Evolutionary conservation across 2,329 filamentous ascomycete species (phyloP), one percentile per base, ranked within the genome.

Genomic region (Diaporthe capsici): DNA sequence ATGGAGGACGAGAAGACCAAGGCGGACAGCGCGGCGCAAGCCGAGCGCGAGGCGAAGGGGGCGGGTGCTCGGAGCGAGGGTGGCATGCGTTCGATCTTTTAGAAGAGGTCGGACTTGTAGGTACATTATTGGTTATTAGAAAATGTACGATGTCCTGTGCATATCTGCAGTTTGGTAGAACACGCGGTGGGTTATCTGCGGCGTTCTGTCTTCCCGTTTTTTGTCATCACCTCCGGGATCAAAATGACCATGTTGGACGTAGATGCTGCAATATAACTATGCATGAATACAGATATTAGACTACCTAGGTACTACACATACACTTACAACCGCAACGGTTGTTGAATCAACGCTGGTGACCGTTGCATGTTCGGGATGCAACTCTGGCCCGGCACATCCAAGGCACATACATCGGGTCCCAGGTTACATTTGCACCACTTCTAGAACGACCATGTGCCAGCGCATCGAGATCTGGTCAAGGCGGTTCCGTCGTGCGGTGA

Each of bases 1-100:
- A 74, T 87, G 75, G 77, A 84, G 75, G 53, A 25, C 75, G 80
- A 10, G 22, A 78, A 76, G 37, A 49, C 4, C 20, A 65, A 37
- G 37, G 39, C n/a, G 28, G 20, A 1, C 4, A 22, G 22, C 7
- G 61, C 22, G 28, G n/a, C 2, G 55, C 20, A 22, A 51, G 42
- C 71, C 5, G 58, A 58, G 63, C 63, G 25, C 4, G 60, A 68
- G 9, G 68, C 53, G 6, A 47, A 42, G 61, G 31, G n/a, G 47
- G 37, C 20, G 22, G 37, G 44, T 8, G 61, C 17, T 6, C n/a
- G 9, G 20, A 44, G 34, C 2, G 49, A n/a, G 2, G 12, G 28
- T 31, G 31, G n/a, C 47, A 28, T 34, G 15, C 65, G 65, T 20
- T 68, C 47, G 47, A 53, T 68, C 34, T 13, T 53, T 8, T 31